Conservation (phyloP, 1,284 basidiomycete species). For the Rhodotorula sp. region DNA sequence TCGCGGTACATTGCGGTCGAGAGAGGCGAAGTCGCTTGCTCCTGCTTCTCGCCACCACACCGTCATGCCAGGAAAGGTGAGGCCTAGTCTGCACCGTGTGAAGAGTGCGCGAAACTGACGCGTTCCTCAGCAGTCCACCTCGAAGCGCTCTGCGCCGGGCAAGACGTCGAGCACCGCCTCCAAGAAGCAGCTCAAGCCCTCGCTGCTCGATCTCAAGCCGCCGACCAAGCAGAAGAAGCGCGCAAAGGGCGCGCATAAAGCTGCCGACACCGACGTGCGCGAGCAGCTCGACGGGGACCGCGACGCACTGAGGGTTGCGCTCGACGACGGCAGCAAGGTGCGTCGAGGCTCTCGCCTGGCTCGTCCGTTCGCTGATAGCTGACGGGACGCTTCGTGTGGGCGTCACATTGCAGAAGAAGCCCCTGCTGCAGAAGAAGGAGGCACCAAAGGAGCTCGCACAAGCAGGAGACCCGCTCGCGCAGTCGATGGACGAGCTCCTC, state of each 20-base stretch:
- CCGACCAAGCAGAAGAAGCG: background rate
- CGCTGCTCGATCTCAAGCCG: conserved; percentile 15
- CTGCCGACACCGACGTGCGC: background rate
- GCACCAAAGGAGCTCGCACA: conserved; percentile 10
- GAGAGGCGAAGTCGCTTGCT: no score
- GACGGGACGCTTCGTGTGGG: background rate
- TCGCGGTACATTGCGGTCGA: background rate
- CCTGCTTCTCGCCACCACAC: background rate
- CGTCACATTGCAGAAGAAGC: background rate
- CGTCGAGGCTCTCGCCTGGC: background rate
- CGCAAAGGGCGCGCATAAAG: conserved; percentile 9
- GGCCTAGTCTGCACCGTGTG: background rate
- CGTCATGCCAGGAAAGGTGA: conserved; percentile 15
- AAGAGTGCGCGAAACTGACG: background rate
- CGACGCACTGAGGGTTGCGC: conserved; percentile 6
- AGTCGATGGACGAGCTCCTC: conserved; percentile 8
- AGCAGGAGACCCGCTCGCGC: conserved; percentile 13
- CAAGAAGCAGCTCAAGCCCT: conserved; percentile 6
- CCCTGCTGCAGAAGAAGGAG: conserved; percentile 23
- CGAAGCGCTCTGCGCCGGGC: background rate
- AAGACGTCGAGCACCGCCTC: background rate
- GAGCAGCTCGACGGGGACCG: conserved; percentile 6
- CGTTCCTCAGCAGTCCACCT: background rate
- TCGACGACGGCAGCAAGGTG: conserved; percentile 5
- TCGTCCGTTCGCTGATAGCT: background rate